A percentile compares a stretch with the other conserved stretches of the same genome.
Evolutionary conservation across 2,329 filamentous ascomycete species (phyloP).

Genomic region (Chaetomium sp.): DNA sequence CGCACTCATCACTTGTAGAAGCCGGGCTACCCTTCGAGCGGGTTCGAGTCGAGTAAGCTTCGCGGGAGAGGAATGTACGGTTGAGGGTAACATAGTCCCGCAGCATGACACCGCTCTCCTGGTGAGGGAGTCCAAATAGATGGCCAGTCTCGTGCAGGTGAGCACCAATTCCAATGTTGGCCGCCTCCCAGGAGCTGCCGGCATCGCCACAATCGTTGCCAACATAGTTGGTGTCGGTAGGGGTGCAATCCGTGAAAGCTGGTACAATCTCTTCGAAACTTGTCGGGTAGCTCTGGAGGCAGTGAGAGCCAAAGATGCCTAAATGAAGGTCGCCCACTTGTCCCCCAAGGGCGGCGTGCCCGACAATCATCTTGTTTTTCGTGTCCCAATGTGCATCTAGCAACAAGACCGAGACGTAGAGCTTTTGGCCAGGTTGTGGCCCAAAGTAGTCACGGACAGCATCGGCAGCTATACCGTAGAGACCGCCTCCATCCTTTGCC

Average conservation of each 20-base stretch:
- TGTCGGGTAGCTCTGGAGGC: slow-evolving; percentile 82
- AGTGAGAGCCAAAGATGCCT: slow-evolving; percentile 88
- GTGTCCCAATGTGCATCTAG: slow-evolving; percentile 87
- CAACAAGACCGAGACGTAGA: slow-evolving; percentile 80
- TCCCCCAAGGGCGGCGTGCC: slow-evolving; percentile 79
- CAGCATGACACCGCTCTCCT: slow-evolving; percentile 87
- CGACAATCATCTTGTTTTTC: slow-evolving; percentile 60
- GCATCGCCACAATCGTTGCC: slow-evolving; percentile 82
- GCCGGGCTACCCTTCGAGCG: slow-evolving; percentile 75
- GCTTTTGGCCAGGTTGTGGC: slow-evolving; percentile 67
- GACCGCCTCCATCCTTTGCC: slow-evolving; percentile 62
- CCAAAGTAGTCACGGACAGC: slow-evolving; percentile 75
- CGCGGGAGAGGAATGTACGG: slow-evolving; percentile 71
- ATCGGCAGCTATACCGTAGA: slow-evolving; percentile 71
- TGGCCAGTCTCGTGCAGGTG: slow-evolving; percentile 90
- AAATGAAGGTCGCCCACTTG: slow-evolving; percentile 66
- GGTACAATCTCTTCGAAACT: slow-evolving; percentile 85
- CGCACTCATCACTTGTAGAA: slow-evolving; percentile 72
- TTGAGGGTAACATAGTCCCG: slow-evolving; percentile 81
- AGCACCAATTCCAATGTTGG: slow-evolving; percentile 86
- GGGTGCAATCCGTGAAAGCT: slow-evolving; percentile 84
- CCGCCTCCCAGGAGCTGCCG: slow-evolving; percentile 92
- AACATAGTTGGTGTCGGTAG: slow-evolving; percentile 72
- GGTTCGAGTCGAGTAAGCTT: slow-evolving; percentile 81
- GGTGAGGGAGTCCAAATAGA: slow-evolving; percentile 82